A percentile compares a stretch with the other conserved stretches of the same genome.
phyloP scores from a whole-genome alignment of 768 basidiomycete genomes.

The Candolleomyces eurysporus region DNA sequence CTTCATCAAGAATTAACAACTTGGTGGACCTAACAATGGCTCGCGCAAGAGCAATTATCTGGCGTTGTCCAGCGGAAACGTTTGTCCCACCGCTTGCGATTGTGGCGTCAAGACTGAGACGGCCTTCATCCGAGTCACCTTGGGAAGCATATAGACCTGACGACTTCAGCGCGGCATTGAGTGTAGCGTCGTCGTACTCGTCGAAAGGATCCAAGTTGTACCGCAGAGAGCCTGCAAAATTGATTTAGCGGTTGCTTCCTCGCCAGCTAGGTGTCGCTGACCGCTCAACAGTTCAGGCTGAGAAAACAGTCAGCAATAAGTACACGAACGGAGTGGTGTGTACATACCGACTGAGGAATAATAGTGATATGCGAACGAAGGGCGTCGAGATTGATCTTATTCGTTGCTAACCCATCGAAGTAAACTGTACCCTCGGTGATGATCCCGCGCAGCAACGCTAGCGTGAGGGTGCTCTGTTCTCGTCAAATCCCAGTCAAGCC shows the following conservation, averaged over 20 bases:
- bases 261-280: constrained; percentile 21
- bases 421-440: constrained; percentile 48
- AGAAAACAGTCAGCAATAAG: constrained; percentile 45
- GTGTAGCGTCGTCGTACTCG: constrained; percentile 48
- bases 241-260: not conserved
- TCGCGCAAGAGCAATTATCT: constrained; percentile 64
- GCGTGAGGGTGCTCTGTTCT: constrained; percentile 20
- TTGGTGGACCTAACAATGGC: constrained; percentile 59
- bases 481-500: not conserved
- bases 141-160: constrained; percentile 40
- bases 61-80: constrained; percentile 75
- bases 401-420: constrained; percentile 50
- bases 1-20: constrained; percentile 53
- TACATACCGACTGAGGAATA: constrained; percentile 36
- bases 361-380: constrained; percentile 57
- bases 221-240: constrained; percentile 47
- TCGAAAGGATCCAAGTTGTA: constrained; percentile 70
- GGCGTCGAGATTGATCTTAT: constrained; percentile 48
- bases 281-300: constrained; percentile 36
- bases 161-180: constrained; percentile 39
- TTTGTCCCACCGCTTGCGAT: constrained; percentile 61
- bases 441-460: constrained; percentile 56
- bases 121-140: constrained; percentile 43
- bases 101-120: constrained; percentile 44
- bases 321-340: constrained; percentile 42